Evolutionary conservation across 2,329 filamentous ascomycete genomes (phyloP).

Genomic region (Lachnellula subtilissima): DNA sequence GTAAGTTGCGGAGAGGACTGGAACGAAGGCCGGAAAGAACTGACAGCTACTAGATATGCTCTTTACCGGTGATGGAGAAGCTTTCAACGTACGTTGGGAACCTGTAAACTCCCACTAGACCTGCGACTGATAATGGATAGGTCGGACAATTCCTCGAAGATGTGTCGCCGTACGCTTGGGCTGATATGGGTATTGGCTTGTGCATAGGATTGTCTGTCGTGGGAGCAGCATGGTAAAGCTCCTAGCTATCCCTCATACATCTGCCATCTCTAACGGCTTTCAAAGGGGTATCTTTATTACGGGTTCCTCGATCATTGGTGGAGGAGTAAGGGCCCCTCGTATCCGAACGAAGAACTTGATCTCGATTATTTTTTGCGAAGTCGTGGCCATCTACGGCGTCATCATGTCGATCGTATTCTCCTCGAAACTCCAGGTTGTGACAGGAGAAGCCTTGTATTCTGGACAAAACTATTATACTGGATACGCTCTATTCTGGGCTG

Average conservation of each 20-base stretch:
- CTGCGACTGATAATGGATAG: slow-evolving; percentile 41
- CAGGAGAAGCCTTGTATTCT: slow-evolving; percentile 62
- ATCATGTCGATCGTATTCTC: slow-evolving; percentile 99
- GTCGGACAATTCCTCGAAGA: slow-evolving; percentile 91
- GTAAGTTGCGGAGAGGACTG: slow-evolving; percentile 51
- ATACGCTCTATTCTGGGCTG: slow-evolving; percentile 93
- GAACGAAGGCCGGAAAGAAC: slow-evolving; percentile 7
- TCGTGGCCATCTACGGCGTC: slow-evolving; percentile 99
- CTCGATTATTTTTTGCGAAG: slow-evolving; percentile 99
- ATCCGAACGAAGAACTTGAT: slow-evolving; percentile 99
- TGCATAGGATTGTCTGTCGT: slow-evolving; percentile 97
- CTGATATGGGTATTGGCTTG: slow-evolving; percentile 80
- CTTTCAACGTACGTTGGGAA: slow-evolving; percentile 71
- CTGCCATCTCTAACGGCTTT: slow-evolving; percentile 8
- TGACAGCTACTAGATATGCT: slow-evolving; percentile 74
- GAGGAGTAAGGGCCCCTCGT: slow-evolving; percentile 90
- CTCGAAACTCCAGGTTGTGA: slow-evolving; percentile 69
- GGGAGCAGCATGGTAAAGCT: slow-evolving; percentile 83
- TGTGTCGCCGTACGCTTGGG: slow-evolving; percentile 92
- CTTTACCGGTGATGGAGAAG: slow-evolving; percentile 92
- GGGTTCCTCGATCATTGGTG: slow-evolving; percentile 93
- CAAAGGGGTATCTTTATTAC: slow-evolving; percentile 97
- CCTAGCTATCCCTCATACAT: neutral
- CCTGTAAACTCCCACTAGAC: neutral
- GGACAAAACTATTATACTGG: slow-evolving; percentile 87